Evolutionary conservation across 805 yeast genomes (phyloP), one percentile per base, ranked within the genome.

Genomic region (Cyberlindnera lachancei): DNA sequence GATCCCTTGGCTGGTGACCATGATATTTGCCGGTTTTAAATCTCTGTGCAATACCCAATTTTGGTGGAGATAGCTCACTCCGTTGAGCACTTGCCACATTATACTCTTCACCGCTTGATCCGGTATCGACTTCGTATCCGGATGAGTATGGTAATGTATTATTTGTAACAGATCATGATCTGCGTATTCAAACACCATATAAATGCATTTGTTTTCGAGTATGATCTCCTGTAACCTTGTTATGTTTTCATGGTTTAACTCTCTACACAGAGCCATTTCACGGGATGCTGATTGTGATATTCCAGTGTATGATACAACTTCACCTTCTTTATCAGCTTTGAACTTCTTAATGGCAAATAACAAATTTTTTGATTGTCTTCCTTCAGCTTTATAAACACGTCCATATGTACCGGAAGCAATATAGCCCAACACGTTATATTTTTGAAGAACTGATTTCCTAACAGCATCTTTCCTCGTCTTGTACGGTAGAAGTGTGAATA

Each of bases 341-440:
- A 92, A 92, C 62, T 90, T 92, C 56, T 92, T 92, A 48, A 92
- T 92, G 6, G 98, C 98, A 53, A 66, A 51, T 30, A 48, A 34
- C 16, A 39, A 33, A 25, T 43, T 47, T 26, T 49, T 38, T 9
- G 36, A 54, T 40, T 44, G 57, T 53, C 52, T 54, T 7, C 77
- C 67, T 40, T 72, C 71, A 7, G 96, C 97, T 53, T 92, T 90
- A 63, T 87, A 92, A 15, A 86, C 95, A 37, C 86, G 73, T 36
- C 98, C 98, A 56, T 92, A 92, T 0, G 98, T 92, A 24, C 98
- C 98, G 1, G 98, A 96, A 1, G 98, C 98, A 37, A 92, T 92
- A 57, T 92, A 92, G 0, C 98, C 98, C 13, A 87, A 59, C 38
- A 92, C 80, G 40, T 81, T 88, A 58, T 88, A 92, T 46, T 79